Evolutionary conservation across 805 yeast genomes (phyloP), one percentile per base, ranked within the genome.

Genomic region (Zygotorulaspora florentina): DNA sequence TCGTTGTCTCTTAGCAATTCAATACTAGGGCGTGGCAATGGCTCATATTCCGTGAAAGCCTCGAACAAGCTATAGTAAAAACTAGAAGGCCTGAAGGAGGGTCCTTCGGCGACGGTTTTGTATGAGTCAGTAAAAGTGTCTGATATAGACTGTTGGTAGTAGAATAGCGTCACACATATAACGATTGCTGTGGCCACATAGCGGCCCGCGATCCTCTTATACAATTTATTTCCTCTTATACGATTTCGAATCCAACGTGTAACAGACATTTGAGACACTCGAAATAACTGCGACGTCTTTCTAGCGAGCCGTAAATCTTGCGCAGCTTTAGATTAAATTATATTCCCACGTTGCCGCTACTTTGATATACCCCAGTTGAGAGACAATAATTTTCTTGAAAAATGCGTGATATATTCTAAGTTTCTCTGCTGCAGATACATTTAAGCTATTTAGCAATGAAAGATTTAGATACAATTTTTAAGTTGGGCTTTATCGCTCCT

Each of bases 1-100:
- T 41, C 40, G 12, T 15, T 35, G 26, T 50, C 51, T 13, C 51
- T 44, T 10, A 43, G 30, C 8, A 26, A 36, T 12, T 41, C 39
- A 27, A 39, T 25, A n/a, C 36, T 37, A n/a, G 46, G 45, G 10
- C 38, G 16, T n/a, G 26, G 30, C 25, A 25, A 30, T 7, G 51
- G 51, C 18, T 35, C 35, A 26, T 35, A 39, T 13, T 35, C 35
- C 27, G 20, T 35, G 6, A 47, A 30, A 3, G 51, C 47, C 26
- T 44, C 35, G 28, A 40, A 43, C 11, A 47, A 35, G 13, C n/a
- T 29, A 30, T 27, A 7, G 34, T 45, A 45, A 27, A 45, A 45
- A n/a, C 31, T 20, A 28, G 12, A 7, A 13, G 31, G 33, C 15
- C n/a, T 16, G n/a, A 34, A 34, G 7, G 16, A 16, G 5, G 16